Percentiles rank a stretch among this genome's conserved stretches.
phyloP scores from a whole-genome alignment of 2,329 filamentous ascomycete genomes.

The Zymoseptoria crescenta region DNA sequence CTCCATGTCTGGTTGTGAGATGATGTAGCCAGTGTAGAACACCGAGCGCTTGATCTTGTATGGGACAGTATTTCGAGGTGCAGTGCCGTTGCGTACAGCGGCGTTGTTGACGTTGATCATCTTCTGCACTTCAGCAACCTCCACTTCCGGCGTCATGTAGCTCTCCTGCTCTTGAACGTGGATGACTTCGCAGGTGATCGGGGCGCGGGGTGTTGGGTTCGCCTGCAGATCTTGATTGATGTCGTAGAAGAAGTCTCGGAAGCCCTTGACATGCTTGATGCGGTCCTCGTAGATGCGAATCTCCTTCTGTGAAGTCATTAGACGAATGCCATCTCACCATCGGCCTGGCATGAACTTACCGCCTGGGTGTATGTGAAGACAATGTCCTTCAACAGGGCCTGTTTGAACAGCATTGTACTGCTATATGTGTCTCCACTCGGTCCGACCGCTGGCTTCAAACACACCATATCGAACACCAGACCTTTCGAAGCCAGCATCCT shows the following conservation, averaged over 20 bases:
- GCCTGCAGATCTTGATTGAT: conserved; percentile 58
- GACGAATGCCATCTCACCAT: not conserved
- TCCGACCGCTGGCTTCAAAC: conserved; percentile 75
- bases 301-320: conserved; percentile 43
- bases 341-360: conserved; percentile 17
- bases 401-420: conserved; percentile 88
- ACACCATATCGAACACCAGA: conserved; percentile 80
- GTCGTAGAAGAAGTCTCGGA: conserved; percentile 72
- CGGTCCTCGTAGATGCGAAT: conserved; percentile 63
- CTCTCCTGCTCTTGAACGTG: conserved; percentile 72
- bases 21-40: conserved; percentile 87
- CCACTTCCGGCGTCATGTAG: conserved; percentile 66
- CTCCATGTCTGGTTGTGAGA: conserved; percentile 63
- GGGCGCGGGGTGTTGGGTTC: conserved; percentile 39
- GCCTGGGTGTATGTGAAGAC: conserved; percentile 79
- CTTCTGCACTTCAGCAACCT: conserved; percentile 77
- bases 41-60: conserved; percentile 77
- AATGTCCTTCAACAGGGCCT: conserved; percentile 69
- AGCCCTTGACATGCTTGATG: conserved; percentile 63
- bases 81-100: conserved; percentile 41
- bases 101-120: conserved; percentile 84
- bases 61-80: conserved; percentile 39
- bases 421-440: conserved; percentile 71
- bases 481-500: conserved; percentile 70
- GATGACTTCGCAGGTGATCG: conserved; percentile 71